Evolutionary conservation across 2,329 filamentous ascomycete genomes (phyloP).

Genomic region (Xylaria sp.): DNA sequence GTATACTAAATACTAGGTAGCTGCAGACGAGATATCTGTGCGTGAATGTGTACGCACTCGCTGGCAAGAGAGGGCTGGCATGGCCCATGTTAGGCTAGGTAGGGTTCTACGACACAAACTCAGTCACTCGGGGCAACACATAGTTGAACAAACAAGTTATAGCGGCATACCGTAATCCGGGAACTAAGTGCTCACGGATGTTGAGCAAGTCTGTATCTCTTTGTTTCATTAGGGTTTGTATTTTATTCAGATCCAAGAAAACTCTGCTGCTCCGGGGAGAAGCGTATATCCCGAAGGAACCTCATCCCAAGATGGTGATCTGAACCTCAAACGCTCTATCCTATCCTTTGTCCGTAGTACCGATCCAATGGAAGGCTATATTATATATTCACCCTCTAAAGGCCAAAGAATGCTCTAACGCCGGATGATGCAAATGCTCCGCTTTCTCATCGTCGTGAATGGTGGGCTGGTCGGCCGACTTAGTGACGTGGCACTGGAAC

Average conservation of each 20-base stretch:
- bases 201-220: slow-evolving; percentile 15
- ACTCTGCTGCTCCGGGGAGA: slow-evolving; percentile 10
- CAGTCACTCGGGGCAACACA: slow-evolving; percentile 1
- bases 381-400: slow-evolving; percentile 21
- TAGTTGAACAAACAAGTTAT: slow-evolving; percentile 8
- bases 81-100: slow-evolving; percentile 6
- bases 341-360: slow-evolving; percentile 26
- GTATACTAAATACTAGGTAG: background rate
- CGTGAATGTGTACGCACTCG: slow-evolving; percentile 1
- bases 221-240: slow-evolving; percentile 18
- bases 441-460: slow-evolving; percentile 22
- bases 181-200: background rate
- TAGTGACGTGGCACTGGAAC: slow-evolving; percentile 2
- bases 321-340: slow-evolving; percentile 31
- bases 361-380: slow-evolving; percentile 14
- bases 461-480: slow-evolving; percentile 8
- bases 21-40: slow-evolving; percentile 6
- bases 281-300: slow-evolving; percentile 14
- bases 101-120: background rate
- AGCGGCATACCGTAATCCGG: background rate
- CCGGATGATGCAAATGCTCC: slow-evolving; percentile 38
- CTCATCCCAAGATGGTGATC: slow-evolving; percentile 12
- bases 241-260: slow-evolving; percentile 1
- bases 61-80: slow-evolving; percentile 11
- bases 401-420: slow-evolving; percentile 30